These are phyloP conservation scores for Ciborinia camelliae DNA, from an alignment of 2,329 filamentous ascomycete species.

Conservation along the genomic window DNA sequence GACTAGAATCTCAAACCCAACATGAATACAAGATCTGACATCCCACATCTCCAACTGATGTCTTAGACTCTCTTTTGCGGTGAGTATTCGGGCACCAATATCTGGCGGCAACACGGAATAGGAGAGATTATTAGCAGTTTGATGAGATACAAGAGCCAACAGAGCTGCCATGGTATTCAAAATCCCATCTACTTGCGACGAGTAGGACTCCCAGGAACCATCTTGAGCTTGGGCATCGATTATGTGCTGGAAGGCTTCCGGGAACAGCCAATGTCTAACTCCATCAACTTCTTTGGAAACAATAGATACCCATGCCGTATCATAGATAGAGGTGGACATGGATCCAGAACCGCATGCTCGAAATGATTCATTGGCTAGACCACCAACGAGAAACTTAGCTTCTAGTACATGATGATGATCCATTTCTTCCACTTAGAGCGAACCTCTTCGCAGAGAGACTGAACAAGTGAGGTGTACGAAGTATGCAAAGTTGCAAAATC, in stretches of 20 bases:
- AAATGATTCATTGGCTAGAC: not conserved
- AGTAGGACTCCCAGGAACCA: not conserved
- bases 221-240: not conserved
- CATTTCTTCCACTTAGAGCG: not conserved
- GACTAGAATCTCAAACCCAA: slow-evolving; percentile 18
- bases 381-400: not conserved
- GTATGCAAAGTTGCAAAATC: not conserved
- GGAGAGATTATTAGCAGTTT: not conserved
- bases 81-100: not conserved
- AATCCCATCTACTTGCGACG: slow-evolving; percentile 13
- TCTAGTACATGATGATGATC: not conserved
- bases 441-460: not conserved
- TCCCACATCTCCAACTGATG: slow-evolving; percentile 9
- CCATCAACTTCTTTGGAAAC: not conserved
- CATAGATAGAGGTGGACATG: slow-evolving; percentile 7
- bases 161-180: slow-evolving; percentile 13
- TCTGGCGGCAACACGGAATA: not conserved
- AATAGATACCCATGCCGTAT: slow-evolving; percentile 12
- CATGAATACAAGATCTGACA: slow-evolving; percentile 6
- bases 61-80: not conserved
- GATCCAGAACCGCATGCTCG: not conserved
- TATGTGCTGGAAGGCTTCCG: not conserved
- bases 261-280: slow-evolving; percentile 1
- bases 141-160: slow-evolving; percentile 11
- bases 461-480: not conserved